phyloP scores from a whole-genome alignment of 192 early-diverging fungal species.

The Funneliformis geosporum region DNA sequence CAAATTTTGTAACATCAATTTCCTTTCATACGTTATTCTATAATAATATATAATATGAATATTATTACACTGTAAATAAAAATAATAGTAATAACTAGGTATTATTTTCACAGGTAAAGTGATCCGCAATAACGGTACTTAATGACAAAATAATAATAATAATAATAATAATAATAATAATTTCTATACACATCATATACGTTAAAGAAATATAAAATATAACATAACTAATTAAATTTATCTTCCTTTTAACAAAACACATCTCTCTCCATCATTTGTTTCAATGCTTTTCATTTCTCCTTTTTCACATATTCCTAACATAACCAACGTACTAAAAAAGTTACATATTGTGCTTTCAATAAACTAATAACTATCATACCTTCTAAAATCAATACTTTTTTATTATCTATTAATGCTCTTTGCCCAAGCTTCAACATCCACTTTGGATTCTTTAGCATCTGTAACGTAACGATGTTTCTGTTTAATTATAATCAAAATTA shows the following conservation, averaged over 20 bases:
- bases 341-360: neutral
- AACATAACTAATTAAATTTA: neutral
- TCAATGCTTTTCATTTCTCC: neutral
- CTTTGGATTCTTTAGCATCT: neutral
- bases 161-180: neutral
- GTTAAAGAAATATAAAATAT: neutral
- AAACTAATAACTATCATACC: neutral
- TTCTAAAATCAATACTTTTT: neutral
- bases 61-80: neutral
- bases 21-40: neutral
- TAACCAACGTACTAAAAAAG: neutral
- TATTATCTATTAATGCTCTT: constrained; percentile 24
- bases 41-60: neutral
- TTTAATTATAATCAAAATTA: neutral
- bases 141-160: neutral
- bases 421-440: constrained; percentile 35
- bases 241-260: no score
- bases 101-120: neutral
- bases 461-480: constrained; percentile 57
- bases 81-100: neutral
- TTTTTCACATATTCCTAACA: neutral
- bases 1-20: no score
- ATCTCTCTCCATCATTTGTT: no score
- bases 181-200: neutral
- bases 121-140: neutral